Evolutionary conservation across 1,284 basidiomycete genomes (phyloP).

Genomic region (Ceratobasidium sp.): DNA sequence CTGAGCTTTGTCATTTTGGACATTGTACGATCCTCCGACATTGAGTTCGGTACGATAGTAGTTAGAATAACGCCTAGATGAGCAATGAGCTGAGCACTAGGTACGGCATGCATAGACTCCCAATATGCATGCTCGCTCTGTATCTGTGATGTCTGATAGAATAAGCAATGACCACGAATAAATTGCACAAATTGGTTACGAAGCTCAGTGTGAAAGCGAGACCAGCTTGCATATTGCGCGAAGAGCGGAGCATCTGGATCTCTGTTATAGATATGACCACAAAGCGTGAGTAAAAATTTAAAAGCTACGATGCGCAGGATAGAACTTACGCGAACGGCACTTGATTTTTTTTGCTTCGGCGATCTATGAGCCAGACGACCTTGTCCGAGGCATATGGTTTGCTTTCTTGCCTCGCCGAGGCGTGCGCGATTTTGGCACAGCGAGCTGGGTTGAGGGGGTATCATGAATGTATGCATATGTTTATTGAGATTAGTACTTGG

Average conservation of each 20-base stretch:
- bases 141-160: not conserved
- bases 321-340: not conserved
- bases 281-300: too few species aligned
- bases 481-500: too few species aligned
- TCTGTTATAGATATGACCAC: slow-evolving; percentile 9
- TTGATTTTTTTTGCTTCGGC: slow-evolving; percentile 12
- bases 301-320: not conserved
- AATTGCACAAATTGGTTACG: slow-evolving; percentile 13
- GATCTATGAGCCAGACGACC: too few species aligned
- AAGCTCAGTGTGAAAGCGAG: not conserved
- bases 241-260: slow-evolving; percentile 1
- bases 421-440: too few species aligned
- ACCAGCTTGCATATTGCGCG: slow-evolving; percentile 3
- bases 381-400: too few species aligned
- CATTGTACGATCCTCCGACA: slow-evolving; percentile 23
- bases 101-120: slow-evolving; percentile 11
- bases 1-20: slow-evolving; percentile 15
- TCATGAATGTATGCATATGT: too few species aligned
- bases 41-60: slow-evolving; percentile 18
- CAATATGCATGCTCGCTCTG: not conserved
- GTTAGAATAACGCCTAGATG: not conserved
- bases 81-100: slow-evolving; percentile 2
- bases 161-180: slow-evolving; percentile 14
- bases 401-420: too few species aligned
- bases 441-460: too few species aligned